A percentile compares a stretch with the other conserved stretches of the same genome.
Conservation (phyloP, 805 yeast genomes). For the Saturnispora sekii region DNA sequence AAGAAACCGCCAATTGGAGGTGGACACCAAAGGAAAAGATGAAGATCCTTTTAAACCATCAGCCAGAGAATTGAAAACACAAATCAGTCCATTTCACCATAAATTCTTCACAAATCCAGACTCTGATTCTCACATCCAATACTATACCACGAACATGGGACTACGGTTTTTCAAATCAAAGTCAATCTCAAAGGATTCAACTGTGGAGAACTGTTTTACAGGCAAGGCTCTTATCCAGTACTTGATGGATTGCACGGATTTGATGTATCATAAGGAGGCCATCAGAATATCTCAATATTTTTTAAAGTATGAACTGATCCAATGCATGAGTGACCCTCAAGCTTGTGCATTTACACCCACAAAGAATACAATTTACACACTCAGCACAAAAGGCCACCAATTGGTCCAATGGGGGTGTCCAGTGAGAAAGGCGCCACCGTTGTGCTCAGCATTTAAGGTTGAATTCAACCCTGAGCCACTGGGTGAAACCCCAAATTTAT, state of each 20-base stretch:
- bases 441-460: no score
- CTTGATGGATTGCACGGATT: constrained; percentile 84
- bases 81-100: constrained; percentile 58
- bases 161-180: constrained; percentile 45
- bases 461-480: no score
- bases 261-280: constrained; percentile 44
- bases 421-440: neutral
- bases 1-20: constrained; percentile 14
- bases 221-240: constrained; percentile 81
- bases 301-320: constrained; percentile 36
- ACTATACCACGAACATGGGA: constrained; percentile 60
- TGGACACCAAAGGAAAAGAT: neutral
- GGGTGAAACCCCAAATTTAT: neutral
- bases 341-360: constrained; percentile 8
- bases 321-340: constrained; percentile 26
- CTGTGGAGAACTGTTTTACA: constrained; percentile 42
- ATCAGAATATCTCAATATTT: constrained; percentile 42
- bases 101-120: constrained; percentile 81
- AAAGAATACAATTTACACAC: constrained; percentile 17
- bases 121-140: constrained; percentile 72
- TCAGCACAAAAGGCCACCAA: constrained; percentile 17
- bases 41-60: no score
- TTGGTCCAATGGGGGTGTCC: constrained; percentile 17
- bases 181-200: constrained; percentile 19
- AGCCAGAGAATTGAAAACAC: neutral